These are phyloP conservation scores for Keithomyces neogunnii DNA, from an alignment of 2,329 filamentous ascomycete species.

Conservation along the genomic window DNA sequence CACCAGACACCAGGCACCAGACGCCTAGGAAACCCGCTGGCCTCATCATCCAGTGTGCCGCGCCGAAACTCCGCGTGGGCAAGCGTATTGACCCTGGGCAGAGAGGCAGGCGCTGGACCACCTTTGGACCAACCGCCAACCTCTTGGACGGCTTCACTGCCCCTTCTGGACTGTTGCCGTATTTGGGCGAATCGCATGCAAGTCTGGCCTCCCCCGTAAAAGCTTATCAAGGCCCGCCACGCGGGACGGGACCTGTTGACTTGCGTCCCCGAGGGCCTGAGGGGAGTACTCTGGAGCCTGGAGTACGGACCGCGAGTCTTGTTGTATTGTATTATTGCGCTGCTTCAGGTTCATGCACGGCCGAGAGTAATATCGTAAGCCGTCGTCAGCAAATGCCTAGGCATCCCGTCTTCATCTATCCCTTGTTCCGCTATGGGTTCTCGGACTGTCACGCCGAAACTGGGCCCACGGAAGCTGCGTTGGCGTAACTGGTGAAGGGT, in stretches of 20 bases:
- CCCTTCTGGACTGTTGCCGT: background rate
- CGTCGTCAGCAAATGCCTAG: background rate
- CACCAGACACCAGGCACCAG: too few species aligned
- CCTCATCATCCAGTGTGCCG: too few species aligned
- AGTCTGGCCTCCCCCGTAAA: slow-evolving; percentile 1
- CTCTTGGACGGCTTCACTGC: background rate
- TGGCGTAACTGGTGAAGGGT: too few species aligned
- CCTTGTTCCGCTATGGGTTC: too few species aligned
- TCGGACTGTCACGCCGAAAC: too few species aligned
- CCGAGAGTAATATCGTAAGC: too few species aligned
- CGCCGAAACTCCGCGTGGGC: background rate
- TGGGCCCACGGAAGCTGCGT: too few species aligned
- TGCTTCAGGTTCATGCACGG: too few species aligned
- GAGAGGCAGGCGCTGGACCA: background rate
- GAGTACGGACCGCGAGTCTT: background rate
- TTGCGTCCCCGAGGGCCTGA: background rate
- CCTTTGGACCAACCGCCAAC: background rate
- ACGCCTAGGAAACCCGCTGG: too few species aligned
- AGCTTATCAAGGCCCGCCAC: slow-evolving; percentile 1
- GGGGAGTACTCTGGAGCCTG: too few species aligned
- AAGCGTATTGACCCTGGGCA: background rate
- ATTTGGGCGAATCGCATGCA: slow-evolving; percentile 3
- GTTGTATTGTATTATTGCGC: background rate
- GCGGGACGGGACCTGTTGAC: background rate
- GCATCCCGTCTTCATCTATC: background rate